These are phyloP conservation scores for Cyclostephanos invisitatus DNA, from an alignment of 108 stramenopile species.

Conservation along the genomic window DNA sequence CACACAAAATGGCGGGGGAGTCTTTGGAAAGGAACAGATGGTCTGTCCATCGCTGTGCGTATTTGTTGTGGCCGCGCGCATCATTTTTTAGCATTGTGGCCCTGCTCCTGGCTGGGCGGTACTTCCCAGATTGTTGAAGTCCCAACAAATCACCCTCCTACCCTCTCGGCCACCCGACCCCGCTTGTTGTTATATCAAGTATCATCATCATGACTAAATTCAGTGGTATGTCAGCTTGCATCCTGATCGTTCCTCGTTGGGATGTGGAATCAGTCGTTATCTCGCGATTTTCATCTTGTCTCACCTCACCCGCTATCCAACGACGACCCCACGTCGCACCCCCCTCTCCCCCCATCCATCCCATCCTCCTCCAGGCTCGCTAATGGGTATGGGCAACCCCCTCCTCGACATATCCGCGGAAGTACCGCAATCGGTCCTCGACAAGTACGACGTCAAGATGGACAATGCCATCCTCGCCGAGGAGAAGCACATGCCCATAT, in stretches of 20 bases:
- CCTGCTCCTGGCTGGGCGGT: too few species aligned
- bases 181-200: neutral
- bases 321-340: neutral
- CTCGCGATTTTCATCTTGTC: neutral
- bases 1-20: too few species aligned
- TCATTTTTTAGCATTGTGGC: too few species aligned
- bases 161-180: too few species aligned
- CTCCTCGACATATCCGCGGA: slow-evolving; percentile 98
- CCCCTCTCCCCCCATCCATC: neutral
- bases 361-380: slow-evolving; percentile 47
- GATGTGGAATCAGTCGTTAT: neutral
- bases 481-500: slow-evolving; percentile 94
- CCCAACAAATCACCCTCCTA: too few species aligned
- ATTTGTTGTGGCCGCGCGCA: too few species aligned
- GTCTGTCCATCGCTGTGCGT: too few species aligned
- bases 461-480: slow-evolving; percentile 98
- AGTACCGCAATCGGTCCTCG: slow-evolving; percentile 89
- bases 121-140: too few species aligned
- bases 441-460: slow-evolving; percentile 94
- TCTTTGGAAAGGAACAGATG: too few species aligned
- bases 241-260: neutral
- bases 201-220: slow-evolving; percentile 26
- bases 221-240: slow-evolving; percentile 10
- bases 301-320: neutral
- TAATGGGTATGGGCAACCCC: slow-evolving; percentile 99